Evolutionary conservation across 345 rosid species (phyloP).

Genomic region (Anacardium occidentale): DNA sequence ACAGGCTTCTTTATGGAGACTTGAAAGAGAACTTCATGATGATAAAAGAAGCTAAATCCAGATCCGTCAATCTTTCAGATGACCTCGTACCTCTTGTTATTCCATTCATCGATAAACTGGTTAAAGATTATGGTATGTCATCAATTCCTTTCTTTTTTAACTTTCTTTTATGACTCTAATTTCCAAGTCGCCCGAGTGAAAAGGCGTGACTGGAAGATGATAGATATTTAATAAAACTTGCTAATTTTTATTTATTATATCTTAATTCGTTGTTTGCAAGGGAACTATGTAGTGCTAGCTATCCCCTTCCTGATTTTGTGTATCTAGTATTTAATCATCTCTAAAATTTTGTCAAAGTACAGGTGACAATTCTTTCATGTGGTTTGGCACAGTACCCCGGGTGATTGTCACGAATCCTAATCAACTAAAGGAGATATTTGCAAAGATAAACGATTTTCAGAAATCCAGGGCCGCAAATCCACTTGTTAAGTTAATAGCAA

Average conservation of each 20-base stretch:
- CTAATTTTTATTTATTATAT: too few relatives aligned
- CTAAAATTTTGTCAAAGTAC: constrained; percentile 9
- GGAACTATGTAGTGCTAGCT: too few relatives aligned
- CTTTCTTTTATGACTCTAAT: neutral
- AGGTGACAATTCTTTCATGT: constrained; percentile 44
- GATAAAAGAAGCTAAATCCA: constrained; percentile 34
- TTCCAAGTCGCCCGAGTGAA: too few relatives aligned
- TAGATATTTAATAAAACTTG: too few relatives aligned
- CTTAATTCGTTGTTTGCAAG: too few relatives aligned
- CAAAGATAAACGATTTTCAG: constrained; percentile 32
- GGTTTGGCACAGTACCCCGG: constrained; percentile 44
- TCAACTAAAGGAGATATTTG: constrained; percentile 37
- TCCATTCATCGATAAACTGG: constrained; percentile 34
- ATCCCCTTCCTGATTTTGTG: too few relatives aligned
- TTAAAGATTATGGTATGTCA: constrained; percentile 16
- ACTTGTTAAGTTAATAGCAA: constrained; percentile 23
- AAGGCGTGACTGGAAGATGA: too few relatives aligned
- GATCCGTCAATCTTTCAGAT: constrained; percentile 32
- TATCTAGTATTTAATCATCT: too few relatives aligned
- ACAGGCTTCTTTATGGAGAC: constrained; percentile 45
- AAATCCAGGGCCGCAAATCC: constrained; percentile 29
- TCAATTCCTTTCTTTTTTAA: neutral
- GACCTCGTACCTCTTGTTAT: constrained; percentile 35
- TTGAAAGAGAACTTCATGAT: constrained; percentile 25
- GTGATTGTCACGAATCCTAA: constrained; percentile 38